Evolutionary conservation across 805 yeast genomes (phyloP).

Genomic region (Hanseniaspora taiwanica): DNA sequence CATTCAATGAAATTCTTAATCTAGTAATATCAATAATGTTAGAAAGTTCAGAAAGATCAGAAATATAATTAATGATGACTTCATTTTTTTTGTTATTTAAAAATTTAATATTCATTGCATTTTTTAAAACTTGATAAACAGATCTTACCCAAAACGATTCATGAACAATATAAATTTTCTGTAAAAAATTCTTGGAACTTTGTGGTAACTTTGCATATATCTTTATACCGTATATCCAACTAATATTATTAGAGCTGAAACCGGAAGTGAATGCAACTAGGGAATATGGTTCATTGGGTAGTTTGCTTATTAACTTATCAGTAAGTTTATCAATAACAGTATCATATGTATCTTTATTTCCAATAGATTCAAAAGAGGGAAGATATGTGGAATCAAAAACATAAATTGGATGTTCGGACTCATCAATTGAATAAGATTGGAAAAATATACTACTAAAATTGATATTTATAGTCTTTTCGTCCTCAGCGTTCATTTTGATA

Average conservation of each 20-base stretch:
- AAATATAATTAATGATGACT: constrained; percentile 24
- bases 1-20: constrained; percentile 61
- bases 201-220: constrained; percentile 47
- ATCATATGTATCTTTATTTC: constrained; percentile 26
- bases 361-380: constrained; percentile 41
- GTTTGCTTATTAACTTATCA: constrained; percentile 36
- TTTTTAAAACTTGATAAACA: constrained; percentile 54
- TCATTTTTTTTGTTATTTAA: constrained; percentile 12
- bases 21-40: constrained; percentile 58
- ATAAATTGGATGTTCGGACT: constrained; percentile 59
- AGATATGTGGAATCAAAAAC: constrained; percentile 74
- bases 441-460: constrained; percentile 36
- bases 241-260: constrained; percentile 33
- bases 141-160: constrained; percentile 84
- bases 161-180: constrained; percentile 67
- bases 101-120: constrained; percentile 41
- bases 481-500: background rate
- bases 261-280: constrained; percentile 77
- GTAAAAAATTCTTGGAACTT: constrained; percentile 37
- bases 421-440: constrained; percentile 50
- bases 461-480: constrained; percentile 14
- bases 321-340: constrained; percentile 37
- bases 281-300: constrained; percentile 55
- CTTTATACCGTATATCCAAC: constrained; percentile 63
- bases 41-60: constrained; percentile 40